Conservation (phyloP, 192 early-diverging fungal genomes). For the Geosiphon pyriformis region DNA sequence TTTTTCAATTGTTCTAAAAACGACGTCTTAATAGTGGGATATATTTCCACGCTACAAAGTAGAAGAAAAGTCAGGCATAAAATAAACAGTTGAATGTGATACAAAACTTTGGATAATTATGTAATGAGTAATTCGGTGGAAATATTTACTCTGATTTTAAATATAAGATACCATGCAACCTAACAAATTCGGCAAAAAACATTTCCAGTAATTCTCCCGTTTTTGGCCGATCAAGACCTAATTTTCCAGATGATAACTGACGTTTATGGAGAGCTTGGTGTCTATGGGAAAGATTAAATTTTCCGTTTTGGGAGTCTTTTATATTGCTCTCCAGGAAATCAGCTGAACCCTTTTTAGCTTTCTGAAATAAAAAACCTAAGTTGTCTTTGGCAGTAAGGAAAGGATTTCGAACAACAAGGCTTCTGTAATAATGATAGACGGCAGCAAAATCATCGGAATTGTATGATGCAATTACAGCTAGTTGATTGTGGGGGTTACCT, state of each 20-base stretch:
- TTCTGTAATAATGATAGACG: constrained; percentile 44
- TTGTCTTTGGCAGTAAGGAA: constrained; percentile 46
- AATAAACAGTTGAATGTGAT: too few relatives aligned
- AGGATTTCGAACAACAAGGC: constrained; percentile 41
- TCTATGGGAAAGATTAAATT: constrained; percentile 19
- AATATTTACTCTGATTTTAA: constrained; percentile 29
- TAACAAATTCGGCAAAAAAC: constrained; percentile 34
- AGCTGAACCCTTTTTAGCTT: constrained; percentile 19
- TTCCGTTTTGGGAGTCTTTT: constrained; percentile 10
- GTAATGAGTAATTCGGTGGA: background rate
- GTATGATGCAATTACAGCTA: constrained; percentile 65
- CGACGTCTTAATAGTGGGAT: constrained; percentile 8
- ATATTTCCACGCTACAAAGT: constrained; percentile 18
- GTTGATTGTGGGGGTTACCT: constrained; percentile 71
- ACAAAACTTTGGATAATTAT: background rate
- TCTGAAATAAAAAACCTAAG: constrained; percentile 37
- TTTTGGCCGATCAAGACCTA: constrained; percentile 12
- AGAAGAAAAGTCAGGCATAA: background rate
- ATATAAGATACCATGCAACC: constrained; percentile 36
- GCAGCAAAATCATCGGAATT: constrained; percentile 42
- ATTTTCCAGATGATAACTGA: background rate
- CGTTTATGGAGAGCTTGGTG: background rate
- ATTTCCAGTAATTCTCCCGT: constrained; percentile 23
- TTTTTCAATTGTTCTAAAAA: constrained; percentile 18
- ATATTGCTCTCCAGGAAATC: constrained; percentile 13